phyloP scores from a whole-genome alignment of 257 asterid genomes.

The Cynanchum wilfordii region DNA sequence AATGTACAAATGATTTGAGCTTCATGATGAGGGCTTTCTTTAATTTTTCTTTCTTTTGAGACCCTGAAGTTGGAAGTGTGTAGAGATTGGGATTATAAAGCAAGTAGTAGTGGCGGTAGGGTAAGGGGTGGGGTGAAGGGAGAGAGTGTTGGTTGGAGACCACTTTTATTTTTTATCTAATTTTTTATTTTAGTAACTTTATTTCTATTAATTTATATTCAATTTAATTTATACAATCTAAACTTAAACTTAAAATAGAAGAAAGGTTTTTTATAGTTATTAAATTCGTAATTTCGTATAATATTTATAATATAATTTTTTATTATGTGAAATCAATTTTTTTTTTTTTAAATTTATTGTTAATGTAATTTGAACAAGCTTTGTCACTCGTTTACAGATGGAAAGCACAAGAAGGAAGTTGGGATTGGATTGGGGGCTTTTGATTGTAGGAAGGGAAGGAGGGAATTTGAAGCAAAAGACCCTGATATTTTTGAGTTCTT shows the following conservation, averaged over 20 bases:
- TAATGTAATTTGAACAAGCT: background rate
- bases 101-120: slow-evolving; percentile 5
- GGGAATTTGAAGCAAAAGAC: background rate
- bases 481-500: slow-evolving; percentile 14
- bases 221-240: too few species aligned
- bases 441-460: background rate
- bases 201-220: too few species aligned
- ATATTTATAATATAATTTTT: too few species aligned
- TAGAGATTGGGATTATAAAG: slow-evolving; percentile 42
- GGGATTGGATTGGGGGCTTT: background rate
- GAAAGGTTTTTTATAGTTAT: too few species aligned
- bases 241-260: too few species aligned
- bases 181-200: too few species aligned
- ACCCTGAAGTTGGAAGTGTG: slow-evolving; percentile 40
- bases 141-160: slow-evolving; percentile 45
- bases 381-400: slow-evolving; percentile 31
- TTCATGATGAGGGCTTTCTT: slow-evolving; percentile 6
- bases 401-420: slow-evolving; percentile 19
- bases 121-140: background rate
- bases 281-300: too few species aligned
- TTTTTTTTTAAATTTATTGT: too few species aligned
- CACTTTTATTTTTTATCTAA: slow-evolving; percentile 48
- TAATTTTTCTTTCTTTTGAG: slow-evolving; percentile 17
- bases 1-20: background rate
- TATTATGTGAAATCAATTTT: too few species aligned